Conservation (phyloP, 768 basidiomycete genomes). For the Russula sp. region DNA sequence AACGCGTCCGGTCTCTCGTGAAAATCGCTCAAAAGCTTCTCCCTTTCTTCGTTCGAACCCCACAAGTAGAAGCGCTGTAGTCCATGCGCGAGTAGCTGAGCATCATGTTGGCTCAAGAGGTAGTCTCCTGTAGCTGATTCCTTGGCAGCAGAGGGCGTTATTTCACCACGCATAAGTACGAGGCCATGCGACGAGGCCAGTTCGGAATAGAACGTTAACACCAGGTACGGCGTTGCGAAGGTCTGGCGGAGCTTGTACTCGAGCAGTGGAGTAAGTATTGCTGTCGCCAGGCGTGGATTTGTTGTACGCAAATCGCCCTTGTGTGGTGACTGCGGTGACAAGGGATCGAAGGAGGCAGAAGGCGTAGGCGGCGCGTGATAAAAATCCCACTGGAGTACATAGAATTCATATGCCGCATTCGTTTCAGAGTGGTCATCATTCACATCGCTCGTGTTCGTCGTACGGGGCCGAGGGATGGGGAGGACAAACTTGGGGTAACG, state of each 20-base stretch:
- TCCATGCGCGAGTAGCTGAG: conserved; percentile 75
- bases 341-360: conserved; percentile 39
- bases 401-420: conserved; percentile 66
- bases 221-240: conserved; percentile 89
- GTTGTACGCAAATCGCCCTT: conserved; percentile 33
- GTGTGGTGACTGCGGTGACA: conserved; percentile 42
- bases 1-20: conserved; percentile 78
- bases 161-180: conserved; percentile 88
- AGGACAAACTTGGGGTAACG: conserved; percentile 78
- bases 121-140: conserved; percentile 40
- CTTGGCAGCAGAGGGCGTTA: conserved; percentile 62
- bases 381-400: conserved; percentile 87
- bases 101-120: conserved; percentile 74
- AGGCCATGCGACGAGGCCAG: conserved; percentile 72
- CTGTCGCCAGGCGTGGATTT: conserved; percentile 62
- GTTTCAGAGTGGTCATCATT: conserved; percentile 39
- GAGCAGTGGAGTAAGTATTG: conserved; percentile 88
- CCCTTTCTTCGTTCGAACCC: conserved; percentile 45
- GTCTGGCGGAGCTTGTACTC: conserved; percentile 85
- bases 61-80: conserved; percentile 87
- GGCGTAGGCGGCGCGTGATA: conserved; percentile 67
- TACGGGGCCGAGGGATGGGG: conserved; percentile 63
- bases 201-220: conserved; percentile 90
- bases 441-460: conserved; percentile 35
- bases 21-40: conserved; percentile 61